phyloP scores from a whole-genome alignment of 345 rosid genomes.

The Luvunga scandens region DNA sequence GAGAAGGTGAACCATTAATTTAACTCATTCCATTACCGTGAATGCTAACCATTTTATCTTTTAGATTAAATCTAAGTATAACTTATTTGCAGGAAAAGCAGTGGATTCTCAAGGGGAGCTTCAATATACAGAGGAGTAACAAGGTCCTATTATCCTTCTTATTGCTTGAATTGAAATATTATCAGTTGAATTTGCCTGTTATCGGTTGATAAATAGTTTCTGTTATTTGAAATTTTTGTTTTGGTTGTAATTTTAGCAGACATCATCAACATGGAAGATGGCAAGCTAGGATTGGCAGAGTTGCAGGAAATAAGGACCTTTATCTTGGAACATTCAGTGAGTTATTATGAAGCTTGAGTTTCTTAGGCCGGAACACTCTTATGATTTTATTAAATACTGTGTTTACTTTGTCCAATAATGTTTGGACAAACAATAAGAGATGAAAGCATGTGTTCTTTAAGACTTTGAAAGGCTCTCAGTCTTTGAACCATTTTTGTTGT shows the following conservation, averaged over 20 bases:
- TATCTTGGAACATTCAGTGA: constrained; percentile 95
- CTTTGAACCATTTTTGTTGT: background rate
- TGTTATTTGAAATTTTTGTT: constrained; percentile 12
- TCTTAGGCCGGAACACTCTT: background rate
- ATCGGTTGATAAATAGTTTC: background rate
- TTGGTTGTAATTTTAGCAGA: constrained; percentile 26
- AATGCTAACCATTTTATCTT: background rate
- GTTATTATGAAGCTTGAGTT: constrained; percentile 1
- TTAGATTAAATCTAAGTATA: no score
- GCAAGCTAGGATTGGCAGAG: constrained; percentile 99
- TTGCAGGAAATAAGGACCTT: constrained; percentile 96
- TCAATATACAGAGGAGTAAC: constrained; percentile 99
- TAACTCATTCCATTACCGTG: background rate
- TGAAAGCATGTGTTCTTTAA: constrained; percentile 13
- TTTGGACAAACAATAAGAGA: background rate
- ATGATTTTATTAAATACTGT: background rate
- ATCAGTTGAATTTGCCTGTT: background rate
- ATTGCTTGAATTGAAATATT: background rate
- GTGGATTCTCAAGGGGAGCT: constrained; percentile 99
- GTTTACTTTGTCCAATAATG: background rate
- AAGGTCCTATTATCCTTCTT: constrained; percentile 44
- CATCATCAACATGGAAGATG: constrained; percentile 99
- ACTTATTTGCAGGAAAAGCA: constrained; percentile 66
- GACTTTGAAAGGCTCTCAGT: constrained; percentile 1
- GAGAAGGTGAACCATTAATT: constrained; percentile 51